Evolutionary conservation across 768 basidiomycete species (phyloP), one percentile per base, ranked within the genome.

Genomic region (Psilocybe cyanescens): DNA sequence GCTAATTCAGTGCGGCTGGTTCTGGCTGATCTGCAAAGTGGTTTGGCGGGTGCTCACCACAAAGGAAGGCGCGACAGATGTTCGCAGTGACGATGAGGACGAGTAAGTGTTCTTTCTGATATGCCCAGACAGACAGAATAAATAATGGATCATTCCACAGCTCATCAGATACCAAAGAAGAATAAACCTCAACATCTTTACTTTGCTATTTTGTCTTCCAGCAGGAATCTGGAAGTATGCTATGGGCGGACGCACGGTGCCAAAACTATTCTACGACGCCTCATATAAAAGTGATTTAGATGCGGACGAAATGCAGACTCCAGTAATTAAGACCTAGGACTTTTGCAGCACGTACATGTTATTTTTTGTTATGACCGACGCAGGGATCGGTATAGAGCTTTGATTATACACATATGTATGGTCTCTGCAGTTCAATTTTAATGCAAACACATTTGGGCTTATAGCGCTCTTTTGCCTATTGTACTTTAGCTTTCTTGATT

Each of bases 1-100:
- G 91, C 68, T 86, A n/a, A 66, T 94, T 16, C 92, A 94, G 72
- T 74, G 86, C 12, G 72, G 93, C 30, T 98, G 97, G 97, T 94
- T 94, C 73, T 79, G 80, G 67, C 88, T 92, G 87, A 95, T 97
- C 64, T 86, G 86, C 65, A 84, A 87, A 30, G 83, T 97, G 24
- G 92, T 92, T n/a, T 93, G 85, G 75, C 81, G 87, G 29, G 95
- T 96, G 3, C 67, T 96, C 35, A 76, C 86, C 16, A 80, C 76
- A 8, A 92, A 91, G 0, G 77, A 82, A 44, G 90, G 87, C 8
- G 95, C 94, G 2, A 86, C 92, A 31, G 97, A 98, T 65, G 82
- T 80, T 19, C 84, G 96, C 62, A 95, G 93, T 68, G 96, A 97
- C 62, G 91, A 92, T 63, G 93, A 94, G 70, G 79, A 70, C 47